Evolutionary conservation across 2,329 filamentous ascomycete genomes (phyloP), one percentile per base, ranked within the genome.

Genomic region (Atkinsonella hypoxylon): DNA sequence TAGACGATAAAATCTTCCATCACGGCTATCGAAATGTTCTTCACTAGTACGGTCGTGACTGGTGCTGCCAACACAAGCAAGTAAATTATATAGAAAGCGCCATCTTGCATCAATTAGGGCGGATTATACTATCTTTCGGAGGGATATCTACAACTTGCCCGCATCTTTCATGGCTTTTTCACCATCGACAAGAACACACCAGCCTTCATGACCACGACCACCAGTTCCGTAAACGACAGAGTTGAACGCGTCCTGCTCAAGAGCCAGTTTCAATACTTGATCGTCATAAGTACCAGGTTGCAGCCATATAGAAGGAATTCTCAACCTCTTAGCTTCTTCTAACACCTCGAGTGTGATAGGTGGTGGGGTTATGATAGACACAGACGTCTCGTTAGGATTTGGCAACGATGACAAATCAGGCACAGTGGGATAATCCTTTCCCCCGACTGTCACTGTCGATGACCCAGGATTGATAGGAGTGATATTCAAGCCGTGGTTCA

Each of bases 281-380:
- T 86, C 79, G 63, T 95, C 82, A 63, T 86, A 97, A 15, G 82
- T 90, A 1, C 91, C 93, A 0, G 93, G 93, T 70, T 97, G 93
- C 57, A 97, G 70, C 86, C 88, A 95, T 5, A 95, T 82, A 26
- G 87, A 78, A 17, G 79, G 76, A 43, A 95, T 71, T 3, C 89
- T 83, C 11, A 85, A 73, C 51, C 78, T 72, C 66, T 83, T 86
- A 0, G 91, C 93, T 66, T 95, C 86, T 55, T 82, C 74, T 40
- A 97, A 72, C 8, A 94, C 72, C 60, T 81, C 70, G 53, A 83
- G 76, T 1, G 93, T 95, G 31, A 87, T 81, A 2, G 75, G 68
- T 0, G 93, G 91, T 3, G 88, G 88, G 12, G 93, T 97, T 63
- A 97, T 89, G 61, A 97, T 79, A 34, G 85, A 91, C 12, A 97